These are phyloP conservation scores for Penicillium paxilli DNA, from an alignment of 495 filamentous ascomycete genomes.

Conservation along the genomic window DNA sequence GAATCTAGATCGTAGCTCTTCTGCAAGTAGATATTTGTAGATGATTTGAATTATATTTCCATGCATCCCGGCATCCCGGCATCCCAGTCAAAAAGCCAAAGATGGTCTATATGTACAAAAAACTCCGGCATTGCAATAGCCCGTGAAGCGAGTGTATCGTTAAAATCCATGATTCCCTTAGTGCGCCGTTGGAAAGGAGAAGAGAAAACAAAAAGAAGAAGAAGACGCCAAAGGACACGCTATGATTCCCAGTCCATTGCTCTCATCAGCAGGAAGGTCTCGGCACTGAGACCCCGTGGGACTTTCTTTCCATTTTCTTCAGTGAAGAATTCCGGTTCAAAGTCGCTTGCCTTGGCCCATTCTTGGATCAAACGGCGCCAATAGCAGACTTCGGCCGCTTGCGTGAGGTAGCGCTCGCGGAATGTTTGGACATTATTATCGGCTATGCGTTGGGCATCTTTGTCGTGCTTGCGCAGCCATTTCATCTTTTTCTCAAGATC, in stretches of 20 bases:
- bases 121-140: not conserved
- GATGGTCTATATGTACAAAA: slow-evolving; percentile 2
- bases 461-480: slow-evolving; percentile 31
- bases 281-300: slow-evolving; percentile 21
- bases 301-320: slow-evolving; percentile 14
- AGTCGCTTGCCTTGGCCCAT: slow-evolving; percentile 31
- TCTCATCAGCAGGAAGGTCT: slow-evolving; percentile 16
- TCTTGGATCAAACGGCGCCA: slow-evolving; percentile 38
- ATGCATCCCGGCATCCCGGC: too few relatives aligned
- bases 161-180: not conserved
- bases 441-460: slow-evolving; percentile 44
- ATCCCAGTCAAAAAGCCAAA: too few relatives aligned
- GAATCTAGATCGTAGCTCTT: not conserved
- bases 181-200: not conserved
- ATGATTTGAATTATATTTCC: slow-evolving; percentile 1
- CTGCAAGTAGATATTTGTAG: not conserved
- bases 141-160: slow-evolving; percentile 1
- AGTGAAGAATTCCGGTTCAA: slow-evolving; percentile 23
- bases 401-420: slow-evolving; percentile 48
- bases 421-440: slow-evolving; percentile 43
- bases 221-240: not conserved
- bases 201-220: not conserved
- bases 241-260: slow-evolving; percentile 17
- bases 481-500: slow-evolving; percentile 42
- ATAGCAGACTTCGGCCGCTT: slow-evolving; percentile 48